phyloP scores from a whole-genome alignment of 208 protist species.

The Novymonas esmeraldas region DNA sequence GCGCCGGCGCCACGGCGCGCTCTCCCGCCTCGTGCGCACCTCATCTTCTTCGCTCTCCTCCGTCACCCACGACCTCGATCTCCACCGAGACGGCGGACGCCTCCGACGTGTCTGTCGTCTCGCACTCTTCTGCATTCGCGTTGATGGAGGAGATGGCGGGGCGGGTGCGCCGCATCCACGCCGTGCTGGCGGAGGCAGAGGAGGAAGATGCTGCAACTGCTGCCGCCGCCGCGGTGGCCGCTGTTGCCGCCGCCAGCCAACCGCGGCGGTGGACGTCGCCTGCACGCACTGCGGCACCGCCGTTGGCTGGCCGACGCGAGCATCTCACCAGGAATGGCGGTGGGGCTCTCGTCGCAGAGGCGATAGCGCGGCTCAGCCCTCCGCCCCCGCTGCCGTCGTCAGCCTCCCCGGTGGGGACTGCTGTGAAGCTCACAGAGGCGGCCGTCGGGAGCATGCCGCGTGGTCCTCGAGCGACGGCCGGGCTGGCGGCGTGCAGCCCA shows the following conservation, averaged over 20 bases:
- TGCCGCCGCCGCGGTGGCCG: too few species aligned
- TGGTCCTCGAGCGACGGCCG: too few species aligned
- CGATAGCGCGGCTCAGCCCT: background rate
- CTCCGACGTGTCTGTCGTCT: constrained; percentile 3
- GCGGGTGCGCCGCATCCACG: constrained; percentile 57
- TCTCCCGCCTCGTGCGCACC: background rate
- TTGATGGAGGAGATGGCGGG: constrained; percentile 52
- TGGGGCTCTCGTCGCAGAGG: background rate
- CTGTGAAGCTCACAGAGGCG: constrained; percentile 3
- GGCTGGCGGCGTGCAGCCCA: too few species aligned
- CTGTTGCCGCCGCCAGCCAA: background rate
- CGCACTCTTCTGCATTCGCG: constrained; percentile 12
- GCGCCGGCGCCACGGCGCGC: too few species aligned
- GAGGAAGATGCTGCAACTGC: background rate
- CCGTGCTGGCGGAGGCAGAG: constrained; percentile 29
- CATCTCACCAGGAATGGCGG: too few species aligned
- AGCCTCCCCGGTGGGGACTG: background rate
- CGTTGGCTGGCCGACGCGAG: too few species aligned
- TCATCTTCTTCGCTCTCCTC: background rate
- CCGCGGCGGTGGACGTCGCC: too few species aligned
- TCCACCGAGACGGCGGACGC: background rate
- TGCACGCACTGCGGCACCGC: too few species aligned
- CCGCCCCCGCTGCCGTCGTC: background rate
- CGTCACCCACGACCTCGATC: background rate
- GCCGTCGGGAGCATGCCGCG: background rate